A percentile compares a stretch with the other conserved stretches of the same genome.
phyloP scores from a whole-genome alignment of 1,284 basidiomycete species.

The Peniophora sp. region DNA sequence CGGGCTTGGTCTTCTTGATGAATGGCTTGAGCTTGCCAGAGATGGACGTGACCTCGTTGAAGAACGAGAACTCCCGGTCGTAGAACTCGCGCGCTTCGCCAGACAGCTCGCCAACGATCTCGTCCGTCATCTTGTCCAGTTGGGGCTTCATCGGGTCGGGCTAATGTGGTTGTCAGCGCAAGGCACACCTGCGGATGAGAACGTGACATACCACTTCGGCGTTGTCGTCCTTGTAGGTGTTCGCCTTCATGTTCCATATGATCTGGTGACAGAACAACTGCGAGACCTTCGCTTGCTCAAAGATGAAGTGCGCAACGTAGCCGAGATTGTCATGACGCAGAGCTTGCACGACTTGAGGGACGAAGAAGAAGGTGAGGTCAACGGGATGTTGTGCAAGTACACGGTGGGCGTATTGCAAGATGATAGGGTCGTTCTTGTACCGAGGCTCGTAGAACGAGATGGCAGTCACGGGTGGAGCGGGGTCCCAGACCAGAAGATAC shows the following conservation, averaged over 20 bases:
- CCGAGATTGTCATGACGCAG: constrained; percentile 84
- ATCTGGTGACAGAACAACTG: constrained; percentile 99
- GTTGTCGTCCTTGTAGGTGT: constrained; percentile 89
- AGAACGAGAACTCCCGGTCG: constrained; percentile 93
- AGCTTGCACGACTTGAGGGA: constrained; percentile 97
- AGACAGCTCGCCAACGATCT: constrained; percentile 80
- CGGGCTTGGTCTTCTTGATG: constrained; percentile 92
- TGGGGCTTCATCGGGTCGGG: constrained; percentile 93
- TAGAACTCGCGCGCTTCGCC: constrained; percentile 92
- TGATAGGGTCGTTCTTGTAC: constrained; percentile 76
- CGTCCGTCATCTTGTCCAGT: constrained; percentile 81
- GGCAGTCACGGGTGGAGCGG: constrained; percentile 84
- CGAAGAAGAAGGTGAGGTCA: constrained; percentile 96
- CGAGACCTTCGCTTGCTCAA: constrained; percentile 95
- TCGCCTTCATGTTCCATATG: constrained; percentile 99
- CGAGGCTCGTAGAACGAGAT: constrained; percentile 82
- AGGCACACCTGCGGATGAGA: not conserved
- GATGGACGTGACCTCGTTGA: constrained; percentile 94
- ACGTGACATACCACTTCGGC: constrained; percentile 62
- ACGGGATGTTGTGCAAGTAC: constrained; percentile 94
- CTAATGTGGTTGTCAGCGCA: constrained; percentile 27
- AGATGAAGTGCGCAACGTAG: constrained; percentile 94
- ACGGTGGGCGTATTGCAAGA: constrained; percentile 96
- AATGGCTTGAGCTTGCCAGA: constrained; percentile 96
- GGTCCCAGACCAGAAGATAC: constrained; percentile 84